Evolutionary conservation across 73 alveolate genomes (phyloP).

Genomic region (Effrenium voratum): DNA sequence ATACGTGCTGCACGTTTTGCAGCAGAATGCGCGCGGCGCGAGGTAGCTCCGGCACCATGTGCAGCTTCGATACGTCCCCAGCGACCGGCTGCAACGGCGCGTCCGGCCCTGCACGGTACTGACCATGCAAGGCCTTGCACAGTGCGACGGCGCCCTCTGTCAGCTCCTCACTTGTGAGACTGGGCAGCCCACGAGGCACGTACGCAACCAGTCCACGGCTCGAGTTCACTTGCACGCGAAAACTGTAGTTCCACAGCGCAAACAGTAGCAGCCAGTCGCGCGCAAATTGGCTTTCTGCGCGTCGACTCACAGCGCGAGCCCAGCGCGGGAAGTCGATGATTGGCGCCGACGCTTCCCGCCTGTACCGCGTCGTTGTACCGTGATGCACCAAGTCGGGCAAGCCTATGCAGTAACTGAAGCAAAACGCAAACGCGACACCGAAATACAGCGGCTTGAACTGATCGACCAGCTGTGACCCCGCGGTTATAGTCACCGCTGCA

Average conservation of each 20-base stretch:
- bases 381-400: too few relatives aligned
- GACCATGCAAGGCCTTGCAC: neutral
- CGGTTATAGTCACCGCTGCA: too few relatives aligned
- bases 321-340: too few relatives aligned
- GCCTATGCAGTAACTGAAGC: too few relatives aligned
- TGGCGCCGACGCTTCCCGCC: too few relatives aligned
- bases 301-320: too few relatives aligned
- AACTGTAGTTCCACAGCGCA: neutral
- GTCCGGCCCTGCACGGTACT: neutral
- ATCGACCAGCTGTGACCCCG: too few relatives aligned
- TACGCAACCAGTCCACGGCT: neutral
- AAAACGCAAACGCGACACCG: too few relatives aligned
- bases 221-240: neutral
- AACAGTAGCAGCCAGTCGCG: constrained; percentile 4
- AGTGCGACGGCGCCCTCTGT: neutral
- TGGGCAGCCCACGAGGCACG: neutral
- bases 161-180: neutral
- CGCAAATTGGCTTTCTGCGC: too few relatives aligned
- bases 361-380: too few relatives aligned
- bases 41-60: neutral
- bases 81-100: neutral
- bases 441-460: too few relatives aligned
- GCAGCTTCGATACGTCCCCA: neutral
- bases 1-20: neutral
- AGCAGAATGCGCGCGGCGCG: neutral